Conservation (phyloP, 805 yeast genomes). For the Hanseniaspora lachancei region DNA sequence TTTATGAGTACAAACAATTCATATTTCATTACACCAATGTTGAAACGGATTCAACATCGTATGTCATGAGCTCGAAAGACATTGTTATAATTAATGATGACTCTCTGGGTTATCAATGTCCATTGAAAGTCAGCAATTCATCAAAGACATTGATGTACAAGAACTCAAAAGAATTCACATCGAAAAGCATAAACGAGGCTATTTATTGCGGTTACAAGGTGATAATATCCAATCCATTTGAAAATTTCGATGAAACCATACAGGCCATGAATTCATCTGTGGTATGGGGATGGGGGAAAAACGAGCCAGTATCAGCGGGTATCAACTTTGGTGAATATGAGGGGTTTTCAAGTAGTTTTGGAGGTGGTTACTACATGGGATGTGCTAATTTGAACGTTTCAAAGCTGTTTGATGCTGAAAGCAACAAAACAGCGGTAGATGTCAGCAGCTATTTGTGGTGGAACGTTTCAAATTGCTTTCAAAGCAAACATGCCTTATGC, state of each 20-base stretch:
- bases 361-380: slow-evolving; percentile 3
- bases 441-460: slow-evolving; percentile 35
- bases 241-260: slow-evolving; percentile 23
- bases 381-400: slow-evolving; percentile 14
- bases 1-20: neutral
- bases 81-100: neutral
- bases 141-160: neutral
- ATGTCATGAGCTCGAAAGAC: neutral
- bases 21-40: slow-evolving; percentile 1
- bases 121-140: neutral
- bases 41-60: neutral
- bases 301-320: slow-evolving; percentile 34
- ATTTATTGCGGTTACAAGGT: slow-evolving; percentile 55
- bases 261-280: slow-evolving; percentile 26
- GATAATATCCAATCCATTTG: slow-evolving; percentile 34
- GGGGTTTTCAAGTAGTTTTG: slow-evolving; percentile 11
- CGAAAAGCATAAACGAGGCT: slow-evolving; percentile 25
- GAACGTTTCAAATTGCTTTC: slow-evolving; percentile 56
- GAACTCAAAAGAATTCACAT: neutral
- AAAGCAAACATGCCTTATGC: slow-evolving; percentile 43
- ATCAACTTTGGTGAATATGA: slow-evolving; percentile 18
- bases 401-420: slow-evolving; percentile 23
- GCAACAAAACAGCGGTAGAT: slow-evolving; percentile 33
- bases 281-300: slow-evolving; percentile 65
- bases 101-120: neutral